Conservation (phyloP, 2,329 filamentous ascomycete genomes). For the Calonectria leucothoes region DNA sequence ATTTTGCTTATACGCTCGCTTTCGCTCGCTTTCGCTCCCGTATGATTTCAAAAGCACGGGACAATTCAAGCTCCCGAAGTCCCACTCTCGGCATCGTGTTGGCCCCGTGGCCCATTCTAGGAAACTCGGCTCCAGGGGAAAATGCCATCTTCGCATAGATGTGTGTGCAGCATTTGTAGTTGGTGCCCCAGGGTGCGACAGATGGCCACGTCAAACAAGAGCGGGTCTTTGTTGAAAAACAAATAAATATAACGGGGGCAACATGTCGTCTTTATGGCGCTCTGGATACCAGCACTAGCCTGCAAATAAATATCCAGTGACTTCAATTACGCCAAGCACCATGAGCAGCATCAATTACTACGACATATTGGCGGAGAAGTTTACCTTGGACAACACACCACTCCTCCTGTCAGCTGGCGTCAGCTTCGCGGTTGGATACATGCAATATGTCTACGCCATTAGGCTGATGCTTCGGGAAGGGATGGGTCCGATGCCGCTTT, state of each 20-base stretch:
- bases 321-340: not conserved
- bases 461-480: conserved; percentile 5
- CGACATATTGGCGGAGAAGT: not conserved
- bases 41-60: not conserved
- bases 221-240: not conserved
- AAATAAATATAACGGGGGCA: not conserved
- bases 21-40: no score
- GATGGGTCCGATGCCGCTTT: conserved; percentile 16
- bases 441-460: conserved; percentile 21
- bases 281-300: not conserved
- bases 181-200: not conserved
- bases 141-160: not conserved
- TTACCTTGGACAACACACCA: not conserved
- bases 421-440: not conserved
- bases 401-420: not conserved
- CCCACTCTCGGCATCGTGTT: not conserved
- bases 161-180: not conserved
- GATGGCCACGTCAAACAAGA: not conserved
- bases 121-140: not conserved
- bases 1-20: not conserved
- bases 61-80: not conserved
- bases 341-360: not conserved
- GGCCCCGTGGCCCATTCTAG: not conserved
- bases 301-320: not conserved
- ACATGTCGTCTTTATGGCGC: not conserved